phyloP scores from a whole-genome alignment of 83 land plant genomes.

The Thuja plicata region DNA sequence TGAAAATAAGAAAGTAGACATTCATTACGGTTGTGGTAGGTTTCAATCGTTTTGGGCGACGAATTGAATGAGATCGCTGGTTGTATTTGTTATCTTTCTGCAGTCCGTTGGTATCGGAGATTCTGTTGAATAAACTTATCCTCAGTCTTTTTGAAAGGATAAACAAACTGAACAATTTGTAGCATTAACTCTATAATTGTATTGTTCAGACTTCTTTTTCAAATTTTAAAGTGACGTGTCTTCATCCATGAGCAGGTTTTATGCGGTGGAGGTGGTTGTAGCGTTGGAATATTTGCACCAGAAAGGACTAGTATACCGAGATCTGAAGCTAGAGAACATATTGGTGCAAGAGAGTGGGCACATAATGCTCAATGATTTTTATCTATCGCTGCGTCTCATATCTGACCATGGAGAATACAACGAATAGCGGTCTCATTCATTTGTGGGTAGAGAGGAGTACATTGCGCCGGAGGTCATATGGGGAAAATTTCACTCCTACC shows the following conservation, averaged over 20 bases:
- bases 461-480: constrained; percentile 78
- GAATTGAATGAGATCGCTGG: no score
- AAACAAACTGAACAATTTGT: background rate
- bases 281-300: constrained; percentile 7
- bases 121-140: no score
- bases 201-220: background rate
- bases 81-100: background rate
- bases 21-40: no score
- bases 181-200: no score
- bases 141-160: no score
- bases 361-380: constrained; percentile 8
- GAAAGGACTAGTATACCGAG: background rate
- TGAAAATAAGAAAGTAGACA: no score
- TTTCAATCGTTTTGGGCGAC: no score
- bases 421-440: constrained; percentile 42
- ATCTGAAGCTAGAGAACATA: constrained; percentile 9
- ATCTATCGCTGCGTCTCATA: constrained; percentile 1
- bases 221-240: no score
- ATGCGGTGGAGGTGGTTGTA: background rate
- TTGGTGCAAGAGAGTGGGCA: background rate
- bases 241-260: background rate
- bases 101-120: background rate
- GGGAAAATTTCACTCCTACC: constrained; percentile 66
- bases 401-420: constrained; percentile 17
- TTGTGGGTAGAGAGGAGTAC: constrained; percentile 89